Base-by-base conservation (phyloP, 129 eudicot species). In the Flaveria brownii region DNA sequence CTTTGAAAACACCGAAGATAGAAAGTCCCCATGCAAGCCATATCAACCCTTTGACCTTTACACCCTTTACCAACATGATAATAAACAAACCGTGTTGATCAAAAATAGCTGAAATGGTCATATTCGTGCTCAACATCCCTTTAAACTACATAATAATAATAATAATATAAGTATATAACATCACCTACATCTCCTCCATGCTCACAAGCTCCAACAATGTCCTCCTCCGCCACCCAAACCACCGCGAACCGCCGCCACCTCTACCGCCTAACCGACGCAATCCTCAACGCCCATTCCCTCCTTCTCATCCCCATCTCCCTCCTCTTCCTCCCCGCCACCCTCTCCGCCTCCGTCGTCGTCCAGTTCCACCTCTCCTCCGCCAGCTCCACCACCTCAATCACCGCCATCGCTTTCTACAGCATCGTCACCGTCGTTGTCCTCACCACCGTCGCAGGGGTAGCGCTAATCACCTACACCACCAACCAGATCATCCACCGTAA, bases 261-360 rank as follows among this genome's bases (percentile, higher is more conserved):
- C 60, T 70, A 23, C 20, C 74, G 81, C 13, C 85, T 83, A 74
- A 73, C 96, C n/a, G 33, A 55, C 33, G 74, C 76, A 23, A 81
- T 87, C 36, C 62, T 90, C 79, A 77, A 62, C 80, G 77, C 87
- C 47, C 79, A 87, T 82, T 42, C 80, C 15, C 84, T 83, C 80
- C 97, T 88, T 71, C 85, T 61, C 42, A 61, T 61, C 68, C 41
- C n/a, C 68, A 4, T 61, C 43, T 61, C 68, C 42, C 41, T 61
- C 42, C 68, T 61, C 42, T 61, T 61, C 43, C 42, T 61, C 68
- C 68, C 68, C 17, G 3, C 28, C 68, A 26, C 20, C 43, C 83
- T n/a, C 68, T 83, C 78, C 92, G 68, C 68, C 43, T 85, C 13
- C 64, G 84, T 76, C 90, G 68, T 43, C 10, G 68, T 26, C 5